Conservation (phyloP, 1,284 basidiomycete species). For the Phellinidium pouzarii region DNA sequence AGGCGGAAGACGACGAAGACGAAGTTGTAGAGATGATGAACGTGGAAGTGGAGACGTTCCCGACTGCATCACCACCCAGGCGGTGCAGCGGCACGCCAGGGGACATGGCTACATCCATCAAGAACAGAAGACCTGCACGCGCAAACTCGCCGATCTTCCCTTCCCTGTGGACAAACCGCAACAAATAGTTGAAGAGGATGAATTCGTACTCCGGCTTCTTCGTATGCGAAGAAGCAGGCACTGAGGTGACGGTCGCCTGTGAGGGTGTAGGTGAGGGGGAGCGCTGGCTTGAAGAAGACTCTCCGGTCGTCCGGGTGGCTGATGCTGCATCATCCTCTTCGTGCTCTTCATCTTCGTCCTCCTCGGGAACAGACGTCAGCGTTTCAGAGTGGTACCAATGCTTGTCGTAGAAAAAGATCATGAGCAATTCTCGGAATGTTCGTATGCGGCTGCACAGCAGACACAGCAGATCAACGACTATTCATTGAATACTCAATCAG, state of each 20-base stretch:
- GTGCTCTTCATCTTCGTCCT: conserved; percentile 47
- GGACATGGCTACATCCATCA: conserved; percentile 92
- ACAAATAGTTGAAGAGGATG: conserved; percentile 89
- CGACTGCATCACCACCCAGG: conserved; percentile 30
- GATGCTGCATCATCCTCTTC: conserved; percentile 31
- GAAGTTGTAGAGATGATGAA: too few species aligned
- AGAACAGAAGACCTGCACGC: conserved; percentile 83
- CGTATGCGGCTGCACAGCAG: conserved; percentile 87
- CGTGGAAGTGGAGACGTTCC: too few species aligned
- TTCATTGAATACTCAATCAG: too few species aligned
- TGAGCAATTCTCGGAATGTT: conserved; percentile 82
- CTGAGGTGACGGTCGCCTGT: conserved; percentile 50
- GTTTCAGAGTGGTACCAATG: conserved; percentile 72
- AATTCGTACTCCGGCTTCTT: conserved; percentile 90
- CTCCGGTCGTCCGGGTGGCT: conserved; percentile 23
- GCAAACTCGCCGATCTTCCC: conserved; percentile 92
- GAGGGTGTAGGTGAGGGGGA: conserved; percentile 53
- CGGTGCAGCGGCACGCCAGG: conserved; percentile 46
- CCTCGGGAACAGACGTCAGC: conserved; percentile 61
- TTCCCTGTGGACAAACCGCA: conserved; percentile 93
- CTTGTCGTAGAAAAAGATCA: conserved; percentile 95
- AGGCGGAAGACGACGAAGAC: conserved; percentile 27
- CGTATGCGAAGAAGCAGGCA: conserved; percentile 34
- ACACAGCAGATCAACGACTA: conserved; percentile 86
- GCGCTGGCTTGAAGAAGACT: conserved; percentile 21